Conservation (phyloP, 768 basidiomycete species). For the Sporobolomyces roseus region DNA sequence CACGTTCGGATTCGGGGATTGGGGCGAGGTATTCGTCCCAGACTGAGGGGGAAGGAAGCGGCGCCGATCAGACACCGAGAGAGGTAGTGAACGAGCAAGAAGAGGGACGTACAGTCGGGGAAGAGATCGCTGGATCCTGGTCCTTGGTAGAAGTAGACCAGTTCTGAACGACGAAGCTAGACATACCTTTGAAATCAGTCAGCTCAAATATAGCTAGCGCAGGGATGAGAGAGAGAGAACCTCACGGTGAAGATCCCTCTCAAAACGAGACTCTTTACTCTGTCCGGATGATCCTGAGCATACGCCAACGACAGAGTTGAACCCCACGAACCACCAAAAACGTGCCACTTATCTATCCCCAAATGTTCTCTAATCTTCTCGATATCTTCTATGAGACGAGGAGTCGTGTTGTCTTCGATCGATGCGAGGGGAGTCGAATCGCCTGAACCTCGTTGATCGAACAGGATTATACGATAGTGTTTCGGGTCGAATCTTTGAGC, state of each 20-base stretch:
- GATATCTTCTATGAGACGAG: conserved; percentile 86
- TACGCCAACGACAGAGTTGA: conserved; percentile 63
- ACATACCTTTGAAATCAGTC: background rate
- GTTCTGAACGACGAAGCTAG: conserved; percentile 56
- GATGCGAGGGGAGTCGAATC: conserved; percentile 78
- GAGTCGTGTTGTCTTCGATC: conserved; percentile 83
- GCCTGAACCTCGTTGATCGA: conserved; percentile 86
- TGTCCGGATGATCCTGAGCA: conserved; percentile 76
- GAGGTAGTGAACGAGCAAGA: background rate
- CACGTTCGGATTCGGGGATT: conserved; percentile 74
- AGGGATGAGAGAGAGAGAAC: too few species aligned
- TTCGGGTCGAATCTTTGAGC: conserved; percentile 40
- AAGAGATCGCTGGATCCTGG: conserved; percentile 39
- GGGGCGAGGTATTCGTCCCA: conserved; percentile 80
- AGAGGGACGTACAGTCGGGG: conserved; percentile 32
- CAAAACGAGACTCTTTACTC: conserved; percentile 71
- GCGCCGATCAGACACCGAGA: background rate
- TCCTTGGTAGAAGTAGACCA: conserved; percentile 73
- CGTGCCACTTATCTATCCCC: conserved; percentile 78
- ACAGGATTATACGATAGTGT: conserved; percentile 60
- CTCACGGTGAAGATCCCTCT: conserved; percentile 81
- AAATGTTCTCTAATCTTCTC: conserved; percentile 71
- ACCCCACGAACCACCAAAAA: conserved; percentile 90
- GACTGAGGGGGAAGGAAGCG: conserved; percentile 63
- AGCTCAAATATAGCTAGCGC: background rate